phyloP scores from a whole-genome alignment of 495 filamentous ascomycete species.

The Pseudotulostoma volvatum region DNA sequence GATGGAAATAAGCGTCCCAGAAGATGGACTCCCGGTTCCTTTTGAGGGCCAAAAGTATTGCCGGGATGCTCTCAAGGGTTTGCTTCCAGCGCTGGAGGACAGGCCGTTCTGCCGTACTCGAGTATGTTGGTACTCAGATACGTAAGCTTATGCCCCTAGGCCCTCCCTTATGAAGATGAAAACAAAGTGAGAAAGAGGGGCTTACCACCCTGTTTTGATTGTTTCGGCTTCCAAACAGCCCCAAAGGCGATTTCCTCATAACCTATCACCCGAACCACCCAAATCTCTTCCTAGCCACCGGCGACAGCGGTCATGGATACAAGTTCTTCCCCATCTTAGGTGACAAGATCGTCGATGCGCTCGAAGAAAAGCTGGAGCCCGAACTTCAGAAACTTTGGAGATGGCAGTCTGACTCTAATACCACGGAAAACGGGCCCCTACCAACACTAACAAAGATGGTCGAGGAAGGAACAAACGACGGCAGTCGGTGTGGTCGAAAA shows the following conservation, averaged over 20 bases:
- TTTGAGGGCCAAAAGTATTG: conserved; percentile 49
- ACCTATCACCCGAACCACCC: conserved; percentile 52
- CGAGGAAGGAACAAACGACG: conserved; percentile 43
- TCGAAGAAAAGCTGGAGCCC: conserved; percentile 38
- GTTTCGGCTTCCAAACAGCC: conserved; percentile 11
- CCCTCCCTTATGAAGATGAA: neutral
- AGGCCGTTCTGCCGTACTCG: conserved; percentile 52
- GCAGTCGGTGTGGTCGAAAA: conserved; percentile 17
- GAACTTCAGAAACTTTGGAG: conserved; percentile 51
- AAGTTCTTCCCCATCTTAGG: conserved; percentile 83
- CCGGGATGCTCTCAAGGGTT: conserved; percentile 40
- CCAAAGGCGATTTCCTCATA: conserved; percentile 65
- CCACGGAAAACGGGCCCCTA: conserved; percentile 6
- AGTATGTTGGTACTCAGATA: conserved; percentile 85
- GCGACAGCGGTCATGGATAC: conserved; percentile 74
- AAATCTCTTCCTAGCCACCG: conserved; percentile 64
- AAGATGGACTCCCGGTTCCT: conserved; percentile 21
- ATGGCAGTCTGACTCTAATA: conserved; percentile 45
- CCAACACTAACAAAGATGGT: too few relatives aligned
- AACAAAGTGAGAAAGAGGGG: neutral
- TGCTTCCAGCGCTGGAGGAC: conserved; percentile 45
- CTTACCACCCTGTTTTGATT: conserved; percentile 4
- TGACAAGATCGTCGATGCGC: conserved; percentile 53
- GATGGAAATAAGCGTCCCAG: conserved; percentile 28
- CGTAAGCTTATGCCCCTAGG: too few relatives aligned